Percentiles rank a stretch among this genome's conserved stretches.
These are phyloP conservation scores for Fraxinus sp. DNA, from an alignment of 305 asterid genomes.

Conservation along the genomic window DNA sequence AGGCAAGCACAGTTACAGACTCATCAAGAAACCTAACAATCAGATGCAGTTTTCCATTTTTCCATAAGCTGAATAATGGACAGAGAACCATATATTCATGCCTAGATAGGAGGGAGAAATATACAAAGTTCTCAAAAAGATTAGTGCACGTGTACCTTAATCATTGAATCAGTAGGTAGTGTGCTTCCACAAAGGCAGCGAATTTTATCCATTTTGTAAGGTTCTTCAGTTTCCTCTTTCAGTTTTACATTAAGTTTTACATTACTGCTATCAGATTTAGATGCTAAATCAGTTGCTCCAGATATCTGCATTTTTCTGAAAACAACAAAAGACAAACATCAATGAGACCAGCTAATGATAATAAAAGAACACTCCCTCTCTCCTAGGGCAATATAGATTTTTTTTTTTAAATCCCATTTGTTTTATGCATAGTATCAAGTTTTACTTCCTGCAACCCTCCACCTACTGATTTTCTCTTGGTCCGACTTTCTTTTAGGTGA, in stretches of 20 bases:
- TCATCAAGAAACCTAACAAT: neutral
- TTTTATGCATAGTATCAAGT: neutral
- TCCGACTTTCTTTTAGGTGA: neutral
- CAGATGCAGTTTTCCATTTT: neutral
- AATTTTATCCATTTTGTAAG: slow-evolving; percentile 60
- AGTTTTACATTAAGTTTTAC: slow-evolving; percentile 24
- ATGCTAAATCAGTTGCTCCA: slow-evolving; percentile 72
- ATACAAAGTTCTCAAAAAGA: neutral
- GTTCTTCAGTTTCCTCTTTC: slow-evolving; percentile 68
- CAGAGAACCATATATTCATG: neutral
- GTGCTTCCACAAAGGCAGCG: slow-evolving; percentile 91
- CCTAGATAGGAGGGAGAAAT: neutral
- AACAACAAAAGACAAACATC: slow-evolving; percentile 18
- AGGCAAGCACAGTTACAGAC: neutral
- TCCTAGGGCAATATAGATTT: neutral
- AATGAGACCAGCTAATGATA: slow-evolving; percentile 15
- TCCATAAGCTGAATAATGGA: neutral
- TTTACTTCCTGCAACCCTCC: slow-evolving; percentile 5
- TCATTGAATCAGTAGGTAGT: slow-evolving; percentile 67
- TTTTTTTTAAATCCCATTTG: neutral
- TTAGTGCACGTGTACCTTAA: slow-evolving; percentile 51
- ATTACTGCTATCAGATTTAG: slow-evolving; percentile 67
- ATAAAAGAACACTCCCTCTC: slow-evolving; percentile 5
- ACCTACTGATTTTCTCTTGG: slow-evolving; percentile 1
- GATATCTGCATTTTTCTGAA: slow-evolving; percentile 88